Evolutionary conservation across 1,284 basidiomycete genomes (phyloP).

Genomic region (Cystobasidiaceae sp.): DNA sequence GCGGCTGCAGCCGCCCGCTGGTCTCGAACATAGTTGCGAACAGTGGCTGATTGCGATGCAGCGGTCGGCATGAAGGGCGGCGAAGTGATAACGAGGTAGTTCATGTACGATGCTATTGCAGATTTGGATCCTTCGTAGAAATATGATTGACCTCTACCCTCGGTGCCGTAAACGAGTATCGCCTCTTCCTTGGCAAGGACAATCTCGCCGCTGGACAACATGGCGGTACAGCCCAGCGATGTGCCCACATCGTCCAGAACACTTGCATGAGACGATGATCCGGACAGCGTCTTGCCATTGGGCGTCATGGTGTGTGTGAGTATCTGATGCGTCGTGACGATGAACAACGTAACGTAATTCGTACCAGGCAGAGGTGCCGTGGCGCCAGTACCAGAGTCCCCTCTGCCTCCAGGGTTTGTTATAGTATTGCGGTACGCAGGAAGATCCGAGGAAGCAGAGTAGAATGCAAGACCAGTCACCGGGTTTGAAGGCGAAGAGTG

Average conservation of each 20-base stretch:
- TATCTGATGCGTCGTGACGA: constrained; percentile 79
- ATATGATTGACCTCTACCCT: constrained; percentile 77
- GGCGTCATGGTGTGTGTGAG: constrained; percentile 65
- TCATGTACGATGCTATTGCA: constrained; percentile 61
- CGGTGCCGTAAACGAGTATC: constrained; percentile 76
- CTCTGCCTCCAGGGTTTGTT: constrained; percentile 2
- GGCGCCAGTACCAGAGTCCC: constrained; percentile 5
- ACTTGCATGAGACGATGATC: constrained; percentile 47
- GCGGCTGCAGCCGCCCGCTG: constrained; percentile 18
- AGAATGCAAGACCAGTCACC: constrained; percentile 83
- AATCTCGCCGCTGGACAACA: constrained; percentile 68
- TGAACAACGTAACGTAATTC: constrained; percentile 56
- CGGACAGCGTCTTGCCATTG: constrained; percentile 44
- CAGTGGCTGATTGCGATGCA: constrained; percentile 63
- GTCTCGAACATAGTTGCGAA: constrained; percentile 59
- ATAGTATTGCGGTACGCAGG: constrained; percentile 54
- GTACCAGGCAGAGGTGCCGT: constrained; percentile 11
- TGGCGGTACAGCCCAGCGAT: constrained; percentile 73
- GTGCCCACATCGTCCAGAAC: constrained; percentile 81
- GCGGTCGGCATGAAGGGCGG: constrained; percentile 70
- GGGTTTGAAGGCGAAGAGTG: constrained; percentile 55
- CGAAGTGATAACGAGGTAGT: constrained; percentile 83
- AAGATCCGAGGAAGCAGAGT: neutral
- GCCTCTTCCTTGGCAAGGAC: constrained; percentile 88
- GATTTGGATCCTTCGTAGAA: constrained; percentile 70